These are phyloP conservation scores for Ganoderma boninense DNA, from an alignment of 1,284 basidiomycete species.

Conservation along the genomic window DNA sequence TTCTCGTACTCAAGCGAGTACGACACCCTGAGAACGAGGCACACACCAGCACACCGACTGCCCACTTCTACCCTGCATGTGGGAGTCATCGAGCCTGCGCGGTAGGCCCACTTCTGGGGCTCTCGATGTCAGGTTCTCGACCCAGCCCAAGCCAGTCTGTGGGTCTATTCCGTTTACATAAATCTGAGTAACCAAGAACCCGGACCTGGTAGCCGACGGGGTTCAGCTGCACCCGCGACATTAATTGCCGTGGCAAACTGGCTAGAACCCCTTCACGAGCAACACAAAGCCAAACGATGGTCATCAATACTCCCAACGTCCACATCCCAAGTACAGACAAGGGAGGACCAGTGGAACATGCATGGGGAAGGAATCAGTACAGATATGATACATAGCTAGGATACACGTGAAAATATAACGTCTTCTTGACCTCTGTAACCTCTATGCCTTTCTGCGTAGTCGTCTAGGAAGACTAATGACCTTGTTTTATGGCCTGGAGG, in stretches of 20 bases:
- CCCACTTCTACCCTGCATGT: not conserved
- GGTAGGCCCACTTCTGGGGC: not conserved
- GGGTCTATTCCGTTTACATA: not conserved
- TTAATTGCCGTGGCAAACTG: constrained; percentile 1
- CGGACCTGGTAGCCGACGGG: not conserved
- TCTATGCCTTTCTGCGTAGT: not conserved
- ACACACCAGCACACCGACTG: not conserved
- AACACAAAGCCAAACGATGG: not conserved
- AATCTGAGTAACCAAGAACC: not conserved
- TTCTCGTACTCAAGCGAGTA: not conserved
- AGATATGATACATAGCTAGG: constrained; percentile 30
- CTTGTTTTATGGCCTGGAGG: constrained; percentile 68
- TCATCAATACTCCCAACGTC: not conserved
- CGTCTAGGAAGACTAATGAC: constrained; percentile 26
- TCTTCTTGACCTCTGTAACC: constrained; percentile 15
- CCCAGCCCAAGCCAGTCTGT: not conserved
- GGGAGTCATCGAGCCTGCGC: not conserved
- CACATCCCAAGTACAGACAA: not conserved
- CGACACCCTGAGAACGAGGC: constrained; percentile 4
- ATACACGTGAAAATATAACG: constrained; percentile 26
- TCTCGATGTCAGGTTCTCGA: not conserved
- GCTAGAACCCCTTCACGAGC: not conserved
- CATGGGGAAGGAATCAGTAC: not conserved
- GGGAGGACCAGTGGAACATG: not conserved
- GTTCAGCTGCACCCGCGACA: constrained; percentile 2